A percentile compares a stretch with the other conserved stretches of the same genome.
Conservation (phyloP, 164 flowering plant genomes). For the Hamamelis virginiana region DNA sequence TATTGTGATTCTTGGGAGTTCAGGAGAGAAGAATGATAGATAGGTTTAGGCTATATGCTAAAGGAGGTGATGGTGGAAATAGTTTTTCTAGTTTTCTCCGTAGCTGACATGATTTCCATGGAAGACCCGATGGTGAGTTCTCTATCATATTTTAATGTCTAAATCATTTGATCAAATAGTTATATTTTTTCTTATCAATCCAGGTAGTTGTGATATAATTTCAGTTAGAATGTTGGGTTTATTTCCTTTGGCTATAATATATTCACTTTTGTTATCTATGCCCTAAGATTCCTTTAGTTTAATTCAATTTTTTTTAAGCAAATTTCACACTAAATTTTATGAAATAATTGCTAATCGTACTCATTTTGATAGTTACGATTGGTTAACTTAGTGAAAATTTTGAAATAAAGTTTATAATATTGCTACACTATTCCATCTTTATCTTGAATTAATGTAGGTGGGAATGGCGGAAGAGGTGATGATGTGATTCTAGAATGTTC, state of each 20-base stretch:
- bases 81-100: constrained; percentile 75
- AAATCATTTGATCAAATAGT: no score
- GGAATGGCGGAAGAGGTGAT: constrained; percentile 93
- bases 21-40: constrained; percentile 93
- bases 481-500: constrained; percentile 85
- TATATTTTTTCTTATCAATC: background rate
- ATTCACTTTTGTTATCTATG: no score
- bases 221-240: no score
- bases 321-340: background rate
- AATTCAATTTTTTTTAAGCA: no score
- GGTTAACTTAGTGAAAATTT: background rate
- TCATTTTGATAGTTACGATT: background rate
- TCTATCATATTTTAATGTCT: no score
- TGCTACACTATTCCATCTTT: no score
- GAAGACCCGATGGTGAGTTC: constrained; percentile 74
- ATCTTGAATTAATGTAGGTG: constrained; percentile 52
- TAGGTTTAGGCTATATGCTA: constrained; percentile 61
- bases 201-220: background rate
- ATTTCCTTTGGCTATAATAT: no score
- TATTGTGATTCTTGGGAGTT: no score
- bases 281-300: no score
- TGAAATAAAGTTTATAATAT: background rate
- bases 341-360: background rate
- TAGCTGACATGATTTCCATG: constrained; percentile 64
- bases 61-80: constrained; percentile 92